These are phyloP conservation scores for Lachnellula arida DNA, from an alignment of 2,329 filamentous ascomycete genomes.

Conservation along the genomic window DNA sequence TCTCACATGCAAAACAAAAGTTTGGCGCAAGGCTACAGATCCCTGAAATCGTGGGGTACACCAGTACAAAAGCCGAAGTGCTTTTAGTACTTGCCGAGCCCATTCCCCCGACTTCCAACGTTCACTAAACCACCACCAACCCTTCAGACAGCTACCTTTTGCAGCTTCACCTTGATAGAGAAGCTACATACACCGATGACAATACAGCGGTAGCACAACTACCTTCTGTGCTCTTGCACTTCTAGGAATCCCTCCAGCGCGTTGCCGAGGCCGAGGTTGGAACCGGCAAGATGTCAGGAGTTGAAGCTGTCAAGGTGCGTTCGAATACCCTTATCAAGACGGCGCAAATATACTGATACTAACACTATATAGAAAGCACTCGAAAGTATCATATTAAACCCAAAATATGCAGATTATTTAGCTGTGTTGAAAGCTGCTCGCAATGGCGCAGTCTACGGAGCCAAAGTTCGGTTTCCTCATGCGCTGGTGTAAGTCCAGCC, in stretches of 20 bases:
- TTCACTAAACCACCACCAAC: background rate
- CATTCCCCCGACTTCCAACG: constrained; percentile 11
- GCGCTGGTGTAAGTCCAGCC: constrained; percentile 66
- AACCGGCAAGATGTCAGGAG: constrained; percentile 22
- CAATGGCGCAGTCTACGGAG: constrained; percentile 95
- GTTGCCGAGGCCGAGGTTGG: constrained; percentile 24
- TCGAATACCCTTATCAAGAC: background rate
- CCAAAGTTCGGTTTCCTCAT: constrained; percentile 97
- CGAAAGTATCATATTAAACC: constrained; percentile 76
- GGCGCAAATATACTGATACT: constrained; percentile 10
- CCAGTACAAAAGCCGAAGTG: constrained; percentile 1
- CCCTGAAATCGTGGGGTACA: constrained; percentile 18
- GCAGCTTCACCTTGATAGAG: background rate
- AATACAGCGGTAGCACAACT: constrained; percentile 16
- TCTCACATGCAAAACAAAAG: background rate
- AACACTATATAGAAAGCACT: constrained; percentile 37
- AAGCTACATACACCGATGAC: constrained; percentile 14
- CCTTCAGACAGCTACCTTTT: background rate
- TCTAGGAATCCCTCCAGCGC: constrained; percentile 1
- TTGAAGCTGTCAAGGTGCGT: constrained; percentile 26
- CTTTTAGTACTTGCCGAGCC: constrained; percentile 1
- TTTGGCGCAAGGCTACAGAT: constrained; percentile 1
- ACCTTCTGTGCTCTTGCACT: constrained; percentile 12
- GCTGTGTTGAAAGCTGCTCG: constrained; percentile 86
- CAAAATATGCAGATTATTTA: constrained; percentile 78